Evolutionary conservation across 192 early-diverging fungal species (phyloP).

Genomic region (Backusella tuberculispora): DNA sequence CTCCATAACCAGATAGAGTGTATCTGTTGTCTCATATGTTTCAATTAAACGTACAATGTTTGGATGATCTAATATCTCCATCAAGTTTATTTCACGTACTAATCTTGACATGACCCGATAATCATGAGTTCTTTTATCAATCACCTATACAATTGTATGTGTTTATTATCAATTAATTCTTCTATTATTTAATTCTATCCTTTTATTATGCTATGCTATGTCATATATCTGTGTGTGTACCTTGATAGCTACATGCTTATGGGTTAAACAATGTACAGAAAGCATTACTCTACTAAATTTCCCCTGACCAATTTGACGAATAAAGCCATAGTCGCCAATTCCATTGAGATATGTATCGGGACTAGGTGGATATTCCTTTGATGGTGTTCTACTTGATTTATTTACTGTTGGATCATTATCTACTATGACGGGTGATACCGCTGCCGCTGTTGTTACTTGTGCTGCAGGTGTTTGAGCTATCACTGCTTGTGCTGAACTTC

Average conservation of each 20-base stretch:
- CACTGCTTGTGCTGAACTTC: background rate
- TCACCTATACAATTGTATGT: constrained; percentile 41
- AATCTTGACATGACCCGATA: constrained; percentile 59
- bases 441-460: background rate
- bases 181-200: background rate
- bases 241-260: constrained; percentile 42
- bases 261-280: constrained; percentile 60
- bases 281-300: constrained; percentile 83
- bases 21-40: constrained; percentile 76
- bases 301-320: constrained; percentile 76
- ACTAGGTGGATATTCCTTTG: constrained; percentile 33
- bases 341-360: constrained; percentile 42
- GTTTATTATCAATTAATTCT: constrained; percentile 14
- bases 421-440: background rate
- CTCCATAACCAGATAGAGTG: constrained; percentile 87
- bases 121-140: constrained; percentile 56
- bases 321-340: constrained; percentile 76
- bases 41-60: constrained; percentile 91
- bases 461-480: background rate
- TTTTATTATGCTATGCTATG: background rate
- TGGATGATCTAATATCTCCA: constrained; percentile 87
- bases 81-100: constrained; percentile 75
- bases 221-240: constrained; percentile 19
- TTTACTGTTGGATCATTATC: background rate
- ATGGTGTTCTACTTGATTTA: background rate